Conservation (phyloP, 23 red algal genomes). For the Pyropia haitanensis region DNA sequence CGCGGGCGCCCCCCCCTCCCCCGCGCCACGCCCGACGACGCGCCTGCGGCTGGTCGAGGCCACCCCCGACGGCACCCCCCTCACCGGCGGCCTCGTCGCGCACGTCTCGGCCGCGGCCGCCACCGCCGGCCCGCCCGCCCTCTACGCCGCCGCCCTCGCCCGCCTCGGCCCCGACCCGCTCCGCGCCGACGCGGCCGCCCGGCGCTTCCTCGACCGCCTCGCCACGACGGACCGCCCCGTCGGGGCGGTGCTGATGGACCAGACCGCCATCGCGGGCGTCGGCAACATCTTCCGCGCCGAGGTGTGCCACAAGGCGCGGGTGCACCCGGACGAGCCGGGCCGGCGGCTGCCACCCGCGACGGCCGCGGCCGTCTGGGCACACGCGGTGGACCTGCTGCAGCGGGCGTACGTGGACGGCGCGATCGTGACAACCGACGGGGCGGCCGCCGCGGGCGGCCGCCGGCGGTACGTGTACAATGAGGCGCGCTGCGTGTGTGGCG, state of each 20-base stretch:
- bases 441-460: not conserved
- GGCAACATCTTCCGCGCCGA: conserved; percentile 25
- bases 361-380: conserved; percentile 2
- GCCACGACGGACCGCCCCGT: not conserved
- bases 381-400: conserved; percentile 12
- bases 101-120: not conserved
- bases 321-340: conserved; percentile 7
- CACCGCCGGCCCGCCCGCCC: not conserved
- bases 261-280: conserved; percentile 11
- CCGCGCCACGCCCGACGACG: not conserved
- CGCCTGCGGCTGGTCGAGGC: not conserved
- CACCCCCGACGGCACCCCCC: too few species aligned
- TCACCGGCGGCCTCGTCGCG: not conserved
- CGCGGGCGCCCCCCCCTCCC: not conserved
- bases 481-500: not conserved
- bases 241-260: conserved; percentile 17
- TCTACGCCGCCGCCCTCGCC: not conserved
- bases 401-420: not conserved
- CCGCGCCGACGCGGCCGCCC: conserved; percentile 2
- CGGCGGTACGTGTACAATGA: conserved; percentile 21
- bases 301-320: not conserved
- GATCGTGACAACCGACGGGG: conserved; percentile 7
- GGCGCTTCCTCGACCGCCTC: not conserved
- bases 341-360: not conserved
- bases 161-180: conserved; percentile 15